Evolutionary conservation across 169 alveolate species (phyloP), one percentile per base, ranked within the genome.

Genomic region (Theileria sp.): DNA sequence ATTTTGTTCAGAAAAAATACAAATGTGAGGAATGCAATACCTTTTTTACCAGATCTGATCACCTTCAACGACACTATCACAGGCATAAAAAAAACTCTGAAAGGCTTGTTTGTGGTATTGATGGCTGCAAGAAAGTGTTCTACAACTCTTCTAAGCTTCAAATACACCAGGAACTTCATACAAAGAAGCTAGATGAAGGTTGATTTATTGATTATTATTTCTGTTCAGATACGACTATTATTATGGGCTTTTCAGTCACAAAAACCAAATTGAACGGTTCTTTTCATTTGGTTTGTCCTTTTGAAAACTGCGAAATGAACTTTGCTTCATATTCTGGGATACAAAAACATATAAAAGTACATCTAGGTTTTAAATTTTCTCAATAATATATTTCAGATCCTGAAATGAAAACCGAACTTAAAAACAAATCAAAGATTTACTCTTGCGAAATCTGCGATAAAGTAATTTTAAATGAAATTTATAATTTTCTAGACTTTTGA

Each of bases 31-130:
- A 56, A 17, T 90, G 94, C 66, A 65, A 38, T 32, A 71, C 75
- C 32, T n/a, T 75, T 8, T 90, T 80, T 68, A 61, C 86, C 30
- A 71, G 94, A 17, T 84, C 91, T 21, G 94, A 90, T 66, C 92
- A 87, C 70, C 86, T 90, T 30, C 81, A 85, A 68, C 75, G 92
- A 15, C 94, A 90, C 81, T 32, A 61, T 26, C 60, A 32, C 32
- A 28, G 89, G 19, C 94, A 90, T 70, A 61, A 84, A 10, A 51
- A 36, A 38, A 51, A 50, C 28, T 36, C 36, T n/a, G 44, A 77
- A 15, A 71, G 44, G 51, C 66, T 64, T 8, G 36, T n/a, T 51
- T 90, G 94, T 38, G 87, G 79, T 15, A 65, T 87, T 34, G 86
- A 84, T 36, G 91, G 87, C 10, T 85, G 91, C 54, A 64, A 50